phyloP scores from a whole-genome alignment of 768 basidiomycete genomes.

The Saitozyma podzolica region DNA sequence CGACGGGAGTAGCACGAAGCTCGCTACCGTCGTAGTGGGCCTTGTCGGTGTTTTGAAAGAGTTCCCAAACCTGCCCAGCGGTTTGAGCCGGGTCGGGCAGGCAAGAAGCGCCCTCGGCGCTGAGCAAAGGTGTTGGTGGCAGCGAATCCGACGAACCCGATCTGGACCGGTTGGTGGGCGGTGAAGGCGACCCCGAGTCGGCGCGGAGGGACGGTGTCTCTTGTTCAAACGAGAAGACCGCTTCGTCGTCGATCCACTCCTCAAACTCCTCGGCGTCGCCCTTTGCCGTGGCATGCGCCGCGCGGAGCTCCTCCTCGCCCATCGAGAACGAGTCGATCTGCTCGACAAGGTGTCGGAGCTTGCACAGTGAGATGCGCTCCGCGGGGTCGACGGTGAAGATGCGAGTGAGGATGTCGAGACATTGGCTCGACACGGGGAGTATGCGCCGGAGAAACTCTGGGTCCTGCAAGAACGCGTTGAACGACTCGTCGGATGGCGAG shows the following conservation, averaged over 20 bases:
- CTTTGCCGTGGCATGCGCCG: slow-evolving; percentile 30
- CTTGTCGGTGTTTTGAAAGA: background rate
- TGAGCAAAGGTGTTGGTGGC: slow-evolving; percentile 37
- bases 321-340: slow-evolving; percentile 65
- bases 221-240: slow-evolving; percentile 23
- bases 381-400: slow-evolving; percentile 69
- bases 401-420: slow-evolving; percentile 66
- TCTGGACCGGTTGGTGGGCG: slow-evolving; percentile 29
- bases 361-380: slow-evolving; percentile 64
- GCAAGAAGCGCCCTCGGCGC: slow-evolving; percentile 1
- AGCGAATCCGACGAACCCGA: slow-evolving; percentile 32
- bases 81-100: background rate
- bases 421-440: slow-evolving; percentile 69
- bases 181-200: slow-evolving; percentile 40
- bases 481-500: slow-evolving; percentile 67
- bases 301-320: slow-evolving; percentile 57
- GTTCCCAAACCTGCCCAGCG: slow-evolving; percentile 3
- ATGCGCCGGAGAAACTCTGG: slow-evolving; percentile 65
- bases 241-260: slow-evolving; percentile 21
- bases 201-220: slow-evolving; percentile 40
- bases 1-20: background rate
- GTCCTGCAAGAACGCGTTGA: slow-evolving; percentile 70
- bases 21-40: too few species aligned
- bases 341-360: slow-evolving; percentile 64
- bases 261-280: slow-evolving; percentile 11